Conservation (phyloP, 2,329 filamentous ascomycete species). For the Fusarium hostae region DNA sequence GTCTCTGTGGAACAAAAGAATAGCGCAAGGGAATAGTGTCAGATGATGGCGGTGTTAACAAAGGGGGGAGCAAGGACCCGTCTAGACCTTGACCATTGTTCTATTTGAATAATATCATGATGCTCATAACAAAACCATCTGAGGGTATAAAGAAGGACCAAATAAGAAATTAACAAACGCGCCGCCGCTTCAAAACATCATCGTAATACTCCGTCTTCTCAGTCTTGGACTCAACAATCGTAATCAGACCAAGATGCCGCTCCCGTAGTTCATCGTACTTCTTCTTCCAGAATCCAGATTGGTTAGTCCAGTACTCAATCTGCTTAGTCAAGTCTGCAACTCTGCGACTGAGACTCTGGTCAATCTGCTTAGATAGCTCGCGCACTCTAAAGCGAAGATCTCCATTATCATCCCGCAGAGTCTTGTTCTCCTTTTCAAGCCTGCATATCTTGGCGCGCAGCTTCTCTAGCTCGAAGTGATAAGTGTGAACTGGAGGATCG, state of each 20-base stretch:
- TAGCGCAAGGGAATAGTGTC: constrained; percentile 6
- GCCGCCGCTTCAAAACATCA: constrained; percentile 48
- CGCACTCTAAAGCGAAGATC: constrained; percentile 49
- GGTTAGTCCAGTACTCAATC: constrained; percentile 51
- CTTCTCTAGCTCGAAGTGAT: constrained; percentile 46
- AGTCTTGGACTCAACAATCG: constrained; percentile 45
- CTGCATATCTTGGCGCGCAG: constrained; percentile 49
- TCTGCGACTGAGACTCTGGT: constrained; percentile 47
- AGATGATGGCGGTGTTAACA: constrained; percentile 9
- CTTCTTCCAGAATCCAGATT: constrained; percentile 47
- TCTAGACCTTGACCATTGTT: not conserved
- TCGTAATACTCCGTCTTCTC: constrained; percentile 51
- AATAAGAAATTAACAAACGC: constrained; percentile 40
- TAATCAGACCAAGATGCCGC: constrained; percentile 45
- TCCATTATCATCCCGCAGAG: constrained; percentile 51
- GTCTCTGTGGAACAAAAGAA: not conserved
- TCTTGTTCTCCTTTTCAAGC: constrained; percentile 53
- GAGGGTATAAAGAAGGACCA: not conserved
- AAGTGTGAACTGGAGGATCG: constrained; percentile 35
- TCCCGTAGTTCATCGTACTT: constrained; percentile 45
- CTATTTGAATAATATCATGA: constrained; percentile 6
- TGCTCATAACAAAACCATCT: not conserved
- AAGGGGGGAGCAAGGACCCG: not conserved
- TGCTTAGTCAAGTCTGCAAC: constrained; percentile 49
- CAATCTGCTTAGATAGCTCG: constrained; percentile 50